These are phyloP conservation scores for Kazachstania taianensis DNA, from an alignment of 805 yeast genomes.

Conservation along the genomic window DNA sequence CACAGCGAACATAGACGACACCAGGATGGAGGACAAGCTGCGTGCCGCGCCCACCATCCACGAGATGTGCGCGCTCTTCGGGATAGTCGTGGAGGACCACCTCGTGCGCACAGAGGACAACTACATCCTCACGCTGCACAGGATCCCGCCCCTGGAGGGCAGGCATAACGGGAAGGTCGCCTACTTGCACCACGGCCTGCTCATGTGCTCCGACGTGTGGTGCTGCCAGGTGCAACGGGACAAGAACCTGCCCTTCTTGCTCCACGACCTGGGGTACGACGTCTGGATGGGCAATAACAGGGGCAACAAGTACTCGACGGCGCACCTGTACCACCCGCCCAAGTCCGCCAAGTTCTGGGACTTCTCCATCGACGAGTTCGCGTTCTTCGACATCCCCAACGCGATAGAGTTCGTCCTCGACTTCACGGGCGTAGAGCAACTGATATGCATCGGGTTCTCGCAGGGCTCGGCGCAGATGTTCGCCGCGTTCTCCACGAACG, in stretches of 20 bases:
- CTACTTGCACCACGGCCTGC: slow-evolving; percentile 83
- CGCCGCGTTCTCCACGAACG: slow-evolving; percentile 64
- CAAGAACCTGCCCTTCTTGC: slow-evolving; percentile 59
- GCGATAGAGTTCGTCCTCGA: slow-evolving; percentile 62
- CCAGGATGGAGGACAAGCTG: slow-evolving; percentile 13
- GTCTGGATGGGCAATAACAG: slow-evolving; percentile 92
- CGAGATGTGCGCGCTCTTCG: slow-evolving; percentile 58
- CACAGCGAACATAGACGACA: slow-evolving; percentile 14
- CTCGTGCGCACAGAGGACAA: slow-evolving; percentile 69
- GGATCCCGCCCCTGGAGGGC: slow-evolving; percentile 39
- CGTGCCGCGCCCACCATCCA: slow-evolving; percentile 41
- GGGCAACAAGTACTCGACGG: slow-evolving; percentile 86
- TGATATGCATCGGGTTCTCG: slow-evolving; percentile 78
- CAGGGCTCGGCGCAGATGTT: slow-evolving; percentile 94
- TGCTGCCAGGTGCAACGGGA: slow-evolving; percentile 38
- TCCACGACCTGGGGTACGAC: slow-evolving; percentile 78
- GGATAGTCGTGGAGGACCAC: slow-evolving; percentile 65
- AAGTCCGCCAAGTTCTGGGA: slow-evolving; percentile 60
- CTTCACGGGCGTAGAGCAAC: slow-evolving; percentile 33
- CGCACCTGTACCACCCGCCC: slow-evolving; percentile 46
- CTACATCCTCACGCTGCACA: slow-evolving; percentile 64
- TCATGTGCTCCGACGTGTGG: slow-evolving; percentile 87
- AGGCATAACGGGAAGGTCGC: slow-evolving; percentile 41
- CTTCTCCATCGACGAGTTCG: slow-evolving; percentile 85
- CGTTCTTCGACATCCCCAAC: slow-evolving; percentile 81